phyloP scores from a whole-genome alignment of 352 stramenopile genomes.

The Phytopythium helicoides region DNA sequence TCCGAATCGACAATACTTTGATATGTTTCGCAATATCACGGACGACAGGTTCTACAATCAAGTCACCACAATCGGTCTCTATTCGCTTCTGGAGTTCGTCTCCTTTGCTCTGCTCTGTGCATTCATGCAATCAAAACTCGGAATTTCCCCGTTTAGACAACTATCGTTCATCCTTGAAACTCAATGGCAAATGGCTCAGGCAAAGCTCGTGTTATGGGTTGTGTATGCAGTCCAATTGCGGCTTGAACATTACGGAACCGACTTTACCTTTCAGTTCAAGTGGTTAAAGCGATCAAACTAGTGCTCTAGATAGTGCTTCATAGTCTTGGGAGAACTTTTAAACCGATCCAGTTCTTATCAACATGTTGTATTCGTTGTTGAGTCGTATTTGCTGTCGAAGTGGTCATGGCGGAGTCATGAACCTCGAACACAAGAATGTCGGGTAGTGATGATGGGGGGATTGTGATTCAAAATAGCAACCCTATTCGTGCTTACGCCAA shows the following conservation, averaged over 20 bases:
- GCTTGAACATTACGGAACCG: conserved; percentile 18
- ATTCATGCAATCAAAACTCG: conserved; percentile 24
- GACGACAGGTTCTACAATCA: conserved; percentile 5
- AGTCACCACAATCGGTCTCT: conserved; percentile 14
- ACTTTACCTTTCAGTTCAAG: conserved; percentile 30
- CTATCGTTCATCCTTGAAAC: conserved; percentile 30
- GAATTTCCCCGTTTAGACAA: conserved; percentile 19
- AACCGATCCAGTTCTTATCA: too few species aligned
- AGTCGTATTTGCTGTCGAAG: too few species aligned
- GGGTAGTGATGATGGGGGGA: too few species aligned
- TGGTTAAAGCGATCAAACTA: conserved; percentile 11
- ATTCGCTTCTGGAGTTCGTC: conserved; percentile 27
- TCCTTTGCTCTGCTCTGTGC: conserved; percentile 29
- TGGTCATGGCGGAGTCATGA: too few species aligned
- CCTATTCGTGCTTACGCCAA: too few species aligned
- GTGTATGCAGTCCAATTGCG: conserved; percentile 15
- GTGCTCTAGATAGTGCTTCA: too few species aligned
- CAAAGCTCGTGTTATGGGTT: conserved; percentile 32
- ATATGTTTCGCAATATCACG: conserved; percentile 10
- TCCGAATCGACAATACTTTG: conserved; percentile 19
- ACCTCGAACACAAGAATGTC: too few species aligned
- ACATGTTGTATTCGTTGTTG: too few species aligned
- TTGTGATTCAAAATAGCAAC: too few species aligned
- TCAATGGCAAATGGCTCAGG: conserved; percentile 32
- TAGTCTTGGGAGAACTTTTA: too few species aligned